Evolutionary conservation across 306 rosid species (phyloP).

Genomic region (Trichosanthes cucumerina): DNA sequence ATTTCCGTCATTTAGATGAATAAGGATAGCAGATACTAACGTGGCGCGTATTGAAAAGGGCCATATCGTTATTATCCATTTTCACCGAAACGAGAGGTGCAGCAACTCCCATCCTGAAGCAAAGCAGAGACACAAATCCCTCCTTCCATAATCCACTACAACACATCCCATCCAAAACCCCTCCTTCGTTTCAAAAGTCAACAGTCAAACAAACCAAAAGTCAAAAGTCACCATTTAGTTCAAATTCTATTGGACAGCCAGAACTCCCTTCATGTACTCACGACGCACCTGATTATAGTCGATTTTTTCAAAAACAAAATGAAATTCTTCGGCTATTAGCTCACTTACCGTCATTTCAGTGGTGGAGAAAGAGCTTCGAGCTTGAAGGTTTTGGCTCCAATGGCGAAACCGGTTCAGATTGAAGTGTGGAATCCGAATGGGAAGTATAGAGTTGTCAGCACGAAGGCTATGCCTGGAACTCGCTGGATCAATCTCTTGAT

Average conservation of each 20-base stretch:
- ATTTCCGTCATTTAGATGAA: neutral
- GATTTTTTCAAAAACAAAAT: constrained; percentile 8
- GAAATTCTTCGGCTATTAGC: neutral
- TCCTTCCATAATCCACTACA: constrained; percentile 10
- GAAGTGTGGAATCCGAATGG: constrained; percentile 95
- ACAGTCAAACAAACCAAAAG: neutral
- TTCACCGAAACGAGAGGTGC: constrained; percentile 41
- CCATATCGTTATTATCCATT: constrained; percentile 32
- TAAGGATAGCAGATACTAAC: neutral
- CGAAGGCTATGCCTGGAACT: constrained; percentile 96
- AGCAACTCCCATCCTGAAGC: constrained; percentile 11
- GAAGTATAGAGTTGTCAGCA: constrained; percentile 91
- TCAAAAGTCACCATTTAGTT: neutral
- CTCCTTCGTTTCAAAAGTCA: neutral
- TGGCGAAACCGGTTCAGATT: constrained; percentile 89
- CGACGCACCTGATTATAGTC: constrained; percentile 12
- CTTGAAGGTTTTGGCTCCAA: constrained; percentile 14
- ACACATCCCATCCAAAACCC: neutral
- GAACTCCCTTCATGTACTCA: neutral
- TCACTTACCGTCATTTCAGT: neutral
- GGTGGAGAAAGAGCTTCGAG: constrained; percentile 4
- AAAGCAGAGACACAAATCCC: constrained; percentile 14
- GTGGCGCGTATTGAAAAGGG: constrained; percentile 15
- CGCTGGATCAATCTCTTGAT: constrained; percentile 95
- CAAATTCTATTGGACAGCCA: neutral